Evolutionary conservation across 768 basidiomycete species (phyloP).

Genomic region (Albatrellus ellisii): DNA sequence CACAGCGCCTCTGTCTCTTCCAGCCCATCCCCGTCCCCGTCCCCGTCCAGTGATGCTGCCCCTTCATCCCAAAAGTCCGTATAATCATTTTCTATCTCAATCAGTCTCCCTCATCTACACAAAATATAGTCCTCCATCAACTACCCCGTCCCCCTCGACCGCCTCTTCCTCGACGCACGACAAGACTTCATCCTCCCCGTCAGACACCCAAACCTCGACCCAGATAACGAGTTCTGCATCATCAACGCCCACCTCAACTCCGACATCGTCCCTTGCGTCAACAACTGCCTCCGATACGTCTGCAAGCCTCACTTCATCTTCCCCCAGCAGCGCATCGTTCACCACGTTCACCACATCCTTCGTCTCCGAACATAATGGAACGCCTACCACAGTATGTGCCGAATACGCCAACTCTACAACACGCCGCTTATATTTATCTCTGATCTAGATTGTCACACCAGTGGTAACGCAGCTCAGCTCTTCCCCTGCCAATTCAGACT

Average conservation of each 20-base stretch:
- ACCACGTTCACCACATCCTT: slow-evolving; percentile 7
- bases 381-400: slow-evolving; percentile 9
- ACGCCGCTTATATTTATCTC: neutral
- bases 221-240: neutral
- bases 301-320: neutral
- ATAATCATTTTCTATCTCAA: too few relatives aligned
- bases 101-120: too few relatives aligned
- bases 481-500: neutral
- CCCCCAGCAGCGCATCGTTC: slow-evolving; percentile 2
- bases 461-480: slow-evolving; percentile 7
- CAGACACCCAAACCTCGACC: neutral
- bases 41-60: too few relatives aligned
- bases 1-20: too few relatives aligned
- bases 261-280: neutral
- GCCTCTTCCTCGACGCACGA: neutral
- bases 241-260: neutral
- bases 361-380: slow-evolving; percentile 7
- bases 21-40: too few relatives aligned
- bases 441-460: slow-evolving; percentile 7
- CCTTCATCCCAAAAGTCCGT: too few relatives aligned
- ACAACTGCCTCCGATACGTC: neutral
- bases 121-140: too few relatives aligned
- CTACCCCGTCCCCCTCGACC: too few relatives aligned
- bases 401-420: neutral
- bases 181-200: neutral